These are phyloP conservation scores for Amanita fuliginea DNA, from an alignment of 768 basidiomycete genomes.

Conservation along the genomic window DNA sequence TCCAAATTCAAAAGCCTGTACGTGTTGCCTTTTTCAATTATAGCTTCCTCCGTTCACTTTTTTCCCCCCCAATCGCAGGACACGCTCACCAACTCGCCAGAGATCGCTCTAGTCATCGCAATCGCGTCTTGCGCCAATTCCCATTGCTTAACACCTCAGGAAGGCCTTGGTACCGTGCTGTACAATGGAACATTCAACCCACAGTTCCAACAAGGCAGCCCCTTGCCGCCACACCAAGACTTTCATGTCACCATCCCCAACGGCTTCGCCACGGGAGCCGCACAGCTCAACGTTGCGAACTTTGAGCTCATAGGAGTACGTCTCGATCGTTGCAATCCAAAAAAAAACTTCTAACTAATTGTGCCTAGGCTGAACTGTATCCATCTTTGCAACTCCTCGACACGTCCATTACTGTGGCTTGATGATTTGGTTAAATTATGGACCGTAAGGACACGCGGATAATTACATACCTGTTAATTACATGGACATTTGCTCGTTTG, in stretches of 20 bases:
- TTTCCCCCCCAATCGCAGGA: constrained; percentile 19
- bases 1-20: constrained; percentile 28
- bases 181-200: constrained; percentile 36
- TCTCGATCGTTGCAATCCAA: neutral
- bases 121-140: constrained; percentile 23
- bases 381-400: neutral
- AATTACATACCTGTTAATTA: too few species aligned
- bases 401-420: neutral
- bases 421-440: neutral
- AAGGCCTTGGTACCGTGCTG: constrained; percentile 28
- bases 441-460: neutral
- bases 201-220: constrained; percentile 11
- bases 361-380: neutral
- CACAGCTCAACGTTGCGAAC: constrained; percentile 26
- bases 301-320: constrained; percentile 29
- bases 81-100: constrained; percentile 25
- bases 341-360: neutral
- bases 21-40: constrained; percentile 6
- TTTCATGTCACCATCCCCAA: constrained; percentile 31
- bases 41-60: neutral
- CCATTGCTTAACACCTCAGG: constrained; percentile 14
- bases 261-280: constrained; percentile 15
- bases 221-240: constrained; percentile 30
- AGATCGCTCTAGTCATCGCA: constrained; percentile 36
- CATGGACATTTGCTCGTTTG: too few species aligned